phyloP scores from a whole-genome alignment of 306 rosid species.

The Oemleria cerasiformis region DNA sequence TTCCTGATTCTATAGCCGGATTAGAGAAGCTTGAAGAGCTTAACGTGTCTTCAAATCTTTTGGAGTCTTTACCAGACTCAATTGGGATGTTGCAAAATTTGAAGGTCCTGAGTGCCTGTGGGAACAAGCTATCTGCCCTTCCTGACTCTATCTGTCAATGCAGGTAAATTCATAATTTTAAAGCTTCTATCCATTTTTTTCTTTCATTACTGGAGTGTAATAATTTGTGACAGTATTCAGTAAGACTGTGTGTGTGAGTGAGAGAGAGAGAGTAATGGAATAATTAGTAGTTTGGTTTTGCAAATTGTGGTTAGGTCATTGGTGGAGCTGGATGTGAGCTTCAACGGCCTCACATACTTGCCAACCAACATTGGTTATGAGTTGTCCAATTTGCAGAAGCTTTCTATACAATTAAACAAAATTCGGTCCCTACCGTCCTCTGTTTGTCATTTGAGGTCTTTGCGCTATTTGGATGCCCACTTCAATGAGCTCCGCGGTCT shows the following conservation, averaged over 20 bases:
- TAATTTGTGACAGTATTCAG: too few species aligned
- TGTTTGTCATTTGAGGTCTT: constrained; percentile 74
- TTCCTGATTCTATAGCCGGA: constrained; percentile 76
- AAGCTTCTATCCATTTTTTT: background rate
- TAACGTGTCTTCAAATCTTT: constrained; percentile 61
- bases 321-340: constrained; percentile 92
- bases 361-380: constrained; percentile 92
- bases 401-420: constrained; percentile 70
- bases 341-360: constrained; percentile 77
- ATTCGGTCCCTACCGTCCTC: constrained; percentile 82
- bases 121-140: constrained; percentile 68
- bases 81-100: constrained; percentile 79
- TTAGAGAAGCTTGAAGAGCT: constrained; percentile 82
- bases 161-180: constrained; percentile 44
- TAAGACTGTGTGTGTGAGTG: too few species aligned
- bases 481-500: constrained; percentile 87
- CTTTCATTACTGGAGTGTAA: background rate
- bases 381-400: constrained; percentile 57
- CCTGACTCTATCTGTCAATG: constrained; percentile 83
- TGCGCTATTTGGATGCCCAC: constrained; percentile 82
- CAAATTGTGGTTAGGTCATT: constrained; percentile 57
- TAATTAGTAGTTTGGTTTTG: background rate
- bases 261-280: background rate
- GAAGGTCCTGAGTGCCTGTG: constrained; percentile 65
- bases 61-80: constrained; percentile 72